Evolutionary conservation across 345 rosid species (phyloP), one percentile per base, ranked within the genome.

Genomic region (Zanthoxylum bungeanum): DNA sequence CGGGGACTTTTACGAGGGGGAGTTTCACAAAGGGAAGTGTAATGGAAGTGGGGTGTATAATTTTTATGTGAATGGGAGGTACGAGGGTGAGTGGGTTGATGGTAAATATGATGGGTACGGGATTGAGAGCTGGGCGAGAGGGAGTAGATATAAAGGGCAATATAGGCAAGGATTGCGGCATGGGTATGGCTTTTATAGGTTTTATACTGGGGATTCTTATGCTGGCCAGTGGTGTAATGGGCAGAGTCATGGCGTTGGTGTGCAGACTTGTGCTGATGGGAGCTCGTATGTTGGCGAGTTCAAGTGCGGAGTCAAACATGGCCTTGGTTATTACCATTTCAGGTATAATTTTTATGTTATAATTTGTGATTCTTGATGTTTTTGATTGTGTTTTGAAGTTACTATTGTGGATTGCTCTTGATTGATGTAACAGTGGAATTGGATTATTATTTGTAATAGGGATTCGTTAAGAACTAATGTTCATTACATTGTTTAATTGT

Each of bases 41-140:
- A 91, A 86, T n/a, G 99, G 99, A 21, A 92, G 89, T 62, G 99
- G 99, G 62, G 99, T 95, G 22, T 95, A 95, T 60, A 89, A 85
- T 37, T 92, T 83, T 69, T 79, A 77, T 62, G 86, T 84, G 25
- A 92, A 86, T 50, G 99, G 98, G 56, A 85, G 96, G 66, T 92
- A 95, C 55, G 98, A 95, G 71, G 99, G 98, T 5, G 96, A 95
- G 50, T 95, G 98, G 99, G 74, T 95, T 5, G 93, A 88, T 68
- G 98, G 99, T 51, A 86, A 85, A 70, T 91, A 95, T 63, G 96
- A 95, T 62, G 99, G 99, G 8, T 86, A 73, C 40, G 99, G 99
- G 34, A 90, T 91, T 14, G 99, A 95, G 82, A 88, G 89, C 68
- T 95, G 99, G 99, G 87, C 89, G 14, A 84, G 90, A 78, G 99